Evolutionary conservation across 805 yeast species (phyloP).

Genomic region (Tetrapisispora phaffii): DNA sequence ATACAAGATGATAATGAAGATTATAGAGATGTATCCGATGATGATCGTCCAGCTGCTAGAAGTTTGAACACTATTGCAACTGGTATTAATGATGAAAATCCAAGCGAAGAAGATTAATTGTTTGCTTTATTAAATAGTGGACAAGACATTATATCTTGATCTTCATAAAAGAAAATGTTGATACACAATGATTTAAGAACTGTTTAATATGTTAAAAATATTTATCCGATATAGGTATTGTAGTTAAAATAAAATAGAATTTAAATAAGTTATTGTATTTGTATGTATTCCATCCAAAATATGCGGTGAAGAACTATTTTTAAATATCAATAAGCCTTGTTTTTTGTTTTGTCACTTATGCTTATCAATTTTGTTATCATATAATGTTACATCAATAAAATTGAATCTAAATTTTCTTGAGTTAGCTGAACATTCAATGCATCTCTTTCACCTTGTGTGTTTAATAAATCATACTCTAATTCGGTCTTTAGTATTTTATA

Average conservation of each 20-base stretch:
- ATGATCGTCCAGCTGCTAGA: slow-evolving; percentile 1
- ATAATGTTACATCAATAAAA: slow-evolving; percentile 6
- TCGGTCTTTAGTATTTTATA: slow-evolving; percentile 15
- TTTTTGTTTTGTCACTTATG: no score
- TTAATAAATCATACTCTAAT: slow-evolving; percentile 21
- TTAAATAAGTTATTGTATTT: no score
- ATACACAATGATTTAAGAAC: not conserved
- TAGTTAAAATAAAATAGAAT: not conserved
- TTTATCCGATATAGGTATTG: not conserved
- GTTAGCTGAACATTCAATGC: slow-evolving; percentile 28
- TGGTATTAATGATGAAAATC: not conserved
- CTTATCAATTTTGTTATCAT: not conserved
- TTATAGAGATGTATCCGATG: slow-evolving; percentile 1
- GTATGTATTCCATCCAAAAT: not conserved
- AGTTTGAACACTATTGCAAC: not conserved
- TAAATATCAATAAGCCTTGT: no score
- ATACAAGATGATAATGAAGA: slow-evolving; percentile 2
- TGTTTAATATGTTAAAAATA: not conserved
- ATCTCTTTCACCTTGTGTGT: slow-evolving; percentile 25
- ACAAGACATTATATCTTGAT: no score
- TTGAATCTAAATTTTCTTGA: slow-evolving; percentile 16
- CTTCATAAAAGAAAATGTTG: not conserved
- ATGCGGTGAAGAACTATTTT: no score
- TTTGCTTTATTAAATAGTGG: no score
- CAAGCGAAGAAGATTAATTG: not conserved